Evolutionary conservation across 164 flowering plant species (phyloP).

Genomic region (Vitis rotundifolia): DNA sequence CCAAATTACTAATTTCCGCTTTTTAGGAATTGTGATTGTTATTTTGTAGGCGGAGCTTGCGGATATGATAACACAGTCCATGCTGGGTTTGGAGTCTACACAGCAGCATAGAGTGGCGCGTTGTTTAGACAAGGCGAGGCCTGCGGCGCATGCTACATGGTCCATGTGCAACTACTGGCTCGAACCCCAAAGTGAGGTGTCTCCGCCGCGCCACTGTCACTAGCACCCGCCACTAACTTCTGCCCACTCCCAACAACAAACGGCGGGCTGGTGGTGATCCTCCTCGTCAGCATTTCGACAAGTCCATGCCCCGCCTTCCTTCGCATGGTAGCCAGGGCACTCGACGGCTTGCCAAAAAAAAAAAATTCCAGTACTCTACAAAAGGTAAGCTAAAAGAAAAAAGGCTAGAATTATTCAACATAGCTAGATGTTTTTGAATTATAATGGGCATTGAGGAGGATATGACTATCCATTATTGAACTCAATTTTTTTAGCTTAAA

Average conservation of each 20-base stretch:
- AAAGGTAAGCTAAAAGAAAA: slow-evolving; percentile 40
- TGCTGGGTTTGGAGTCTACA: slow-evolving; percentile 73
- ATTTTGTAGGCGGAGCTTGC: slow-evolving; percentile 73
- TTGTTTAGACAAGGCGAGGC: slow-evolving; percentile 61
- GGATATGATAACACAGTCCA: slow-evolving; percentile 73
- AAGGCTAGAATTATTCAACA: no score
- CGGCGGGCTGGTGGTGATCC: slow-evolving; percentile 91
- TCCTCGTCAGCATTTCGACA: slow-evolving; percentile 76
- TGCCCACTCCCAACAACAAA: slow-evolving; percentile 80
- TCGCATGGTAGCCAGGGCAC: slow-evolving; percentile 54
- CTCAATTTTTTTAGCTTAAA: no score
- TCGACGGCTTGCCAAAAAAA: no score
- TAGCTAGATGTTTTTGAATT: no score
- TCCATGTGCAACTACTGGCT: slow-evolving; percentile 42
- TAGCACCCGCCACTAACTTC: slow-evolving; percentile 84
- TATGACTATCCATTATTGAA: no score
- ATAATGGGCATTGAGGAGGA: no score
- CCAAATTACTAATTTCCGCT: no score
- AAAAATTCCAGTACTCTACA: slow-evolving; percentile 66
- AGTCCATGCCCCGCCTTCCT: slow-evolving; percentile 75
- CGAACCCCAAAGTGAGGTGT: slow-evolving; percentile 80
- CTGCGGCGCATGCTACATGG: slow-evolving; percentile 77
- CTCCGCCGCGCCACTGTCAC: slow-evolving; percentile 39
- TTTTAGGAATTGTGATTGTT: no score
- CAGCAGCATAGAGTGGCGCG: slow-evolving; percentile 68